Evolutionary conservation across 257 asterid genomes (phyloP).

Genomic region (Jaltomata sinuosa): DNA sequence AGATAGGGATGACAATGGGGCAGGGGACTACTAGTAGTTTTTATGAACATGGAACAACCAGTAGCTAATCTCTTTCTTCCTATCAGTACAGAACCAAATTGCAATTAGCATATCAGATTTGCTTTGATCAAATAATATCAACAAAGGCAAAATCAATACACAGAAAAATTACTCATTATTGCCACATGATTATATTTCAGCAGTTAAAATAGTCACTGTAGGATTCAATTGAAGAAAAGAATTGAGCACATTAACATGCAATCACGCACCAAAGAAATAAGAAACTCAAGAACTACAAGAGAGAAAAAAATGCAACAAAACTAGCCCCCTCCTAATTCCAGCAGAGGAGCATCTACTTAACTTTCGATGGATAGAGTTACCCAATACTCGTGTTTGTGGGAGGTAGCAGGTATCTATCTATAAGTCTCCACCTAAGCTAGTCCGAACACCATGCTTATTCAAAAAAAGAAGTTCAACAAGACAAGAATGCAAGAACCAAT

Average conservation of each 20-base stretch:
- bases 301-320: no score
- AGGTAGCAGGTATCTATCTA: neutral
- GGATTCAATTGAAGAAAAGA: no score
- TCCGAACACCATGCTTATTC: neutral
- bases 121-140: neutral
- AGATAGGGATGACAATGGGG: neutral
- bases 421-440: neutral
- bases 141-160: neutral
- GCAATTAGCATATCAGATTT: neutral
- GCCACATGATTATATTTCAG: neutral
- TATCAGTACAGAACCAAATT: neutral
- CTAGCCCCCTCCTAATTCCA: no score
- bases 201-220: no score
- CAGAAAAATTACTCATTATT: neutral
- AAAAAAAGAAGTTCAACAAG: neutral
- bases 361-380: neutral
- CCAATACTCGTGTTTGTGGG: neutral
- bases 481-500: neutral
- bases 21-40: neutral
- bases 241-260: no score
- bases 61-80: neutral
- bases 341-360: neutral
- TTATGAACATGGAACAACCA: neutral
- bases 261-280: no score
- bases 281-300: no score